A percentile compares a stretch with the other conserved stretches of the same genome.
Conservation (phyloP, 805 yeast genomes). For the Yarrowia keelungensis region DNA sequence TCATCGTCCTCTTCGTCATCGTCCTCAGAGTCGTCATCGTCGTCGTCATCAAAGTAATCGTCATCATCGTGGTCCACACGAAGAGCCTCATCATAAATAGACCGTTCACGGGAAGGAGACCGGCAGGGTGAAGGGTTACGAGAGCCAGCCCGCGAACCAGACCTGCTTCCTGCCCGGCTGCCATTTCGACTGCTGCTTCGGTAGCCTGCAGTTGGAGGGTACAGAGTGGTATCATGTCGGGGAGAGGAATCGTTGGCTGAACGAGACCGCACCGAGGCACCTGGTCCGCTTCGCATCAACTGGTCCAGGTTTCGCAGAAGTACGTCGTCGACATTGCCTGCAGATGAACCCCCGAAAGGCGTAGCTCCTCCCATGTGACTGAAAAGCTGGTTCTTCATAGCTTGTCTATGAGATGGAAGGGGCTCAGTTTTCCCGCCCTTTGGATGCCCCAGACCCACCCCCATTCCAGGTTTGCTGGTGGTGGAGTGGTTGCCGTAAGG, state of each 20-base stretch:
- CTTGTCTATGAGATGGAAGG: conserved; percentile 6
- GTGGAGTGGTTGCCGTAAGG: conserved; percentile 32
- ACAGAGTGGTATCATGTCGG: conserved; percentile 15
- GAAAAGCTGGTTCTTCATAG: conserved; percentile 15
- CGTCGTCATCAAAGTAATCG: conserved; percentile 40
- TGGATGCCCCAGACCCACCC: conserved; percentile 29
- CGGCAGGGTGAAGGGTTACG: conserved; percentile 12
- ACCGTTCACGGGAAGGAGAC: conserved; percentile 18
- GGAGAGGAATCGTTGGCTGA: conserved; percentile 33
- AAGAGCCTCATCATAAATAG: conserved; percentile 21
- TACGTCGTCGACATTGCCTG: conserved; percentile 29
- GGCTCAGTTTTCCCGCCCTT: conserved; percentile 13
- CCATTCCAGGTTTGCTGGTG: conserved; percentile 30
- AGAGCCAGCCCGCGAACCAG: conserved; percentile 31
- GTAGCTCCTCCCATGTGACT: conserved; percentile 31
- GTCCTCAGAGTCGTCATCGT: conserved; percentile 60
- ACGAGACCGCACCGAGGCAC: conserved; percentile 26
- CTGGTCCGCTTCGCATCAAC: conserved; percentile 35
- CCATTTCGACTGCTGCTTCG: conserved; percentile 40
- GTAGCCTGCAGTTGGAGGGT: conserved; percentile 24
- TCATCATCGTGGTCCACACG: conserved; percentile 40
- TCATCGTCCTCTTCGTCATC: conserved; percentile 60
- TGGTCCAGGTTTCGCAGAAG: conserved; percentile 32
- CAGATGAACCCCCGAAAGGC: conserved; percentile 23
- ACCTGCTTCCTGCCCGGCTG: conserved; percentile 33